These are phyloP conservation scores for Lunularia cruciata DNA, from an alignment of 225 moss, liverwort and hornwort species.

Conservation along the genomic window DNA sequence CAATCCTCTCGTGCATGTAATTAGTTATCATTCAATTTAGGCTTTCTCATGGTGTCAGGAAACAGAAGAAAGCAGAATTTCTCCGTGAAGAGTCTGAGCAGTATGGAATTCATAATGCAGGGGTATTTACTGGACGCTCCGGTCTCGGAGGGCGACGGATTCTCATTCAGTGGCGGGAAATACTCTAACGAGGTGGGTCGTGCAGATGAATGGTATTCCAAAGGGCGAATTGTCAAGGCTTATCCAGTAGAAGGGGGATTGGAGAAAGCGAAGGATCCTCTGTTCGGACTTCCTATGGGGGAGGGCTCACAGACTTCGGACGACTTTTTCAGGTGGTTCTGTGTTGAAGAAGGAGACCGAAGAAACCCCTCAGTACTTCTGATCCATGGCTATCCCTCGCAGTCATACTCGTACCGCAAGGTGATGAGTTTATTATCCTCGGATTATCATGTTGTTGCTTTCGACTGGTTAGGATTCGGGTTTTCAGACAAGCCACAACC, in stretches of 20 bases:
- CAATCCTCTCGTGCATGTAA: neutral
- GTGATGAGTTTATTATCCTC: slow-evolving; percentile 67
- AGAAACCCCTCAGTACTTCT: slow-evolving; percentile 80
- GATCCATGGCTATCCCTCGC: slow-evolving; percentile 92
- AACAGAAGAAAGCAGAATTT: neutral
- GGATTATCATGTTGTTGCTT: slow-evolving; percentile 87
- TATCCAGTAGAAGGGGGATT: slow-evolving; percentile 92
- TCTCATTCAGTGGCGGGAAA: slow-evolving; percentile 95
- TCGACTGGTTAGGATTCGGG: slow-evolving; percentile 97
- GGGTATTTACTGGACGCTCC: slow-evolving; percentile 89
- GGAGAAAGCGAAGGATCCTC: slow-evolving; percentile 88
- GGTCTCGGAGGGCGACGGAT: slow-evolving; percentile 86
- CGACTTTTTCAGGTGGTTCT: slow-evolving; percentile 98
- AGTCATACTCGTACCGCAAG: slow-evolving; percentile 91
- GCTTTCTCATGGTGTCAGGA: neutral
- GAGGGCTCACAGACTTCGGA: slow-evolving; percentile 81
- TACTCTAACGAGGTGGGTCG: slow-evolving; percentile 85
- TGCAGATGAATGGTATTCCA: slow-evolving; percentile 83
- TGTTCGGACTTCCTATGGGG: slow-evolving; percentile 95
- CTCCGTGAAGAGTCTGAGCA: neutral
- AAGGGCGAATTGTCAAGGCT: slow-evolving; percentile 81
- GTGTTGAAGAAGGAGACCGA: slow-evolving; percentile 89
- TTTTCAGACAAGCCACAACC: slow-evolving; percentile 99
- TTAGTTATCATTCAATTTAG: neutral
- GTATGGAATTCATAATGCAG: slow-evolving; percentile 37